Percentiles rank a stretch among this genome's conserved stretches.
These are phyloP conservation scores for Dioscorea cayenensis DNA, from an alignment of 116 monocot species.

Conservation along the genomic window DNA sequence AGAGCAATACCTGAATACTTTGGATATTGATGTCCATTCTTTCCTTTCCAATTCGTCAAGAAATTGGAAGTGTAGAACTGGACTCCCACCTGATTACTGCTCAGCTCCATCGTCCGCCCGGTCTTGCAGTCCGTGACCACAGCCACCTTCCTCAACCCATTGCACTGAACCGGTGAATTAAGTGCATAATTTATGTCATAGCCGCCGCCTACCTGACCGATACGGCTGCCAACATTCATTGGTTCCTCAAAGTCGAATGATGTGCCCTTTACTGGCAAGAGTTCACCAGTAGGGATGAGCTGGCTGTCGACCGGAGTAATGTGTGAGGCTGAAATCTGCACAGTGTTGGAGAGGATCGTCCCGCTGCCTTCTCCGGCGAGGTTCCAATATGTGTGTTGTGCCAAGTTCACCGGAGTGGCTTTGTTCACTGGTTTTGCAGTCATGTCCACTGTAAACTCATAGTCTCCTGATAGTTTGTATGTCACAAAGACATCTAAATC, in stretches of 20 bases:
- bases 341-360: slow-evolving; percentile 45
- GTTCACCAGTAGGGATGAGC: slow-evolving; percentile 56
- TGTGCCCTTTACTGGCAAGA: slow-evolving; percentile 37
- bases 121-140: slow-evolving; percentile 35
- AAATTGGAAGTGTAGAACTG: slow-evolving; percentile 55
- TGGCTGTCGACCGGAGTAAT: slow-evolving; percentile 49
- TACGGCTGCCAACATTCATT: slow-evolving; percentile 35
- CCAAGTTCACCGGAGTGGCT: slow-evolving; percentile 77
- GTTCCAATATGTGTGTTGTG: slow-evolving; percentile 87
- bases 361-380: slow-evolving; percentile 60
- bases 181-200: slow-evolving; percentile 70
- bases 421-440: slow-evolving; percentile 46
- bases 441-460: slow-evolving; percentile 50
- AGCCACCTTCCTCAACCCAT: slow-evolving; percentile 51
- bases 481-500: slow-evolving; percentile 75
- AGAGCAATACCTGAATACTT: slow-evolving; percentile 44
- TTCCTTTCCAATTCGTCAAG: slow-evolving; percentile 30
- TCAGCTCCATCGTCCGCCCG: slow-evolving; percentile 48
- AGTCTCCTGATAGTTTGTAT: slow-evolving; percentile 47
- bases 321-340: slow-evolving; percentile 70
- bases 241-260: slow-evolving; percentile 59
- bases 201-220: slow-evolving; percentile 30
- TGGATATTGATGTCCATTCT: slow-evolving; percentile 35
- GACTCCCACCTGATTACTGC: slow-evolving; percentile 56
- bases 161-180: slow-evolving; percentile 13